These are phyloP conservation scores for Centella asiatica DNA, from an alignment of 129 eudicot species.

Conservation along the genomic window DNA sequence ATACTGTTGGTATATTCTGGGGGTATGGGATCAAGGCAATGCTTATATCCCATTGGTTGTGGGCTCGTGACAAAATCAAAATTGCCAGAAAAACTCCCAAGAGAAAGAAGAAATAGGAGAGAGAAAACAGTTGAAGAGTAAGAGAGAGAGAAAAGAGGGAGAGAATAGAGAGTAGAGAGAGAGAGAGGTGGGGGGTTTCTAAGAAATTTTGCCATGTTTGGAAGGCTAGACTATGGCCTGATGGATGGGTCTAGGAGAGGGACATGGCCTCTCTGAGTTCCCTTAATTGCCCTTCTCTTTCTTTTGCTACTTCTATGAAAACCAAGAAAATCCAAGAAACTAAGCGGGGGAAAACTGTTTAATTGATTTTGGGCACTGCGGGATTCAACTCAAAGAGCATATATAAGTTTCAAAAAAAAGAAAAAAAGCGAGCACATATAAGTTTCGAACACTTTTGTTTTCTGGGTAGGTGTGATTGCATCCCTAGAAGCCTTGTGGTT, in stretches of 20 bases:
- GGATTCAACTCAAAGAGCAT: no score
- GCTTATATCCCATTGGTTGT: constrained; percentile 5
- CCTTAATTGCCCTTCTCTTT: constrained; percentile 14
- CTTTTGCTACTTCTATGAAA: not conserved
- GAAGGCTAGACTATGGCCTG: constrained; percentile 35
- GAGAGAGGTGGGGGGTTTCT: not conserved
- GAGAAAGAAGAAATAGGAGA: not conserved
- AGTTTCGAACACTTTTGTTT: not conserved
- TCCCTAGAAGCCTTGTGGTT: not conserved
- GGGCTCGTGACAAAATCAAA: not conserved
- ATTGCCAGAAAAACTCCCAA: not conserved
- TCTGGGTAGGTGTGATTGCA: not conserved
- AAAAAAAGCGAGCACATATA: no score
- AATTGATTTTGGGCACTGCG: not conserved
- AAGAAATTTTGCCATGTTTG: constrained; percentile 35
- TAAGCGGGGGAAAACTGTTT: not conserved
- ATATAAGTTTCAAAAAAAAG: no score
- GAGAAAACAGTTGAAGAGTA: not conserved
- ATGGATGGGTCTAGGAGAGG: constrained; percentile 59
- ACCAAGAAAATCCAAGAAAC: constrained; percentile 3
- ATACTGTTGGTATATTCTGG: constrained; percentile 31
- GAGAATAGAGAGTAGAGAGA: no score
- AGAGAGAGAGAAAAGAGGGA: constrained; percentile 6
- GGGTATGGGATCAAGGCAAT: not conserved
- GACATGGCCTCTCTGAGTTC: constrained; percentile 64